Percentiles rank a stretch among this genome's conserved stretches.
Conservation (phyloP, 805 yeast species). For the Wickerhamomyces xylosicus region DNA sequence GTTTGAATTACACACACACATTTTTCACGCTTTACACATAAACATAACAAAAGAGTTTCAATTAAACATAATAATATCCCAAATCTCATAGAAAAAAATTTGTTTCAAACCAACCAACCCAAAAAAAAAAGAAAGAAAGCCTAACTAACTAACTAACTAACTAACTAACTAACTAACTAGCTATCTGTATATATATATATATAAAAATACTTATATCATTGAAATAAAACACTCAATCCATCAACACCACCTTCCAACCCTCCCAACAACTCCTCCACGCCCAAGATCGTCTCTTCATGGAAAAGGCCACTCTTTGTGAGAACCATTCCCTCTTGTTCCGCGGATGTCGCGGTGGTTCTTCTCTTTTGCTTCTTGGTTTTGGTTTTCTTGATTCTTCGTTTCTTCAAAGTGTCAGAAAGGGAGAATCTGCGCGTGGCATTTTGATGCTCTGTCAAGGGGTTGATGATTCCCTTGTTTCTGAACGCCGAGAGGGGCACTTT, state of each 20-base stretch:
- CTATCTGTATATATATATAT: too few relatives aligned
- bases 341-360: constrained; percentile 68
- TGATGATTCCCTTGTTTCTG: constrained; percentile 58
- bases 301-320: constrained; percentile 70
- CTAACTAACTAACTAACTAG: too few relatives aligned
- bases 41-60: too few relatives aligned
- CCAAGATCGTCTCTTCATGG: constrained; percentile 63
- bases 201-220: constrained; percentile 13
- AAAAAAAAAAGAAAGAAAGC: too few relatives aligned
- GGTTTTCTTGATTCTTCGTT: constrained; percentile 11
- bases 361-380: constrained; percentile 38
- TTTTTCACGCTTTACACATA: too few relatives aligned
- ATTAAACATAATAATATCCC: too few relatives aligned
- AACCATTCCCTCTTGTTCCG: constrained; percentile 65
- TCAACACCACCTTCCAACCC: constrained; percentile 37
- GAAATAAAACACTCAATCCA: constrained; percentile 25
- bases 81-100: too few relatives aligned
- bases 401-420: constrained; percentile 5
- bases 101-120: too few relatives aligned
- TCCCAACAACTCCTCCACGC: constrained; percentile 59
- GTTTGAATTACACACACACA: too few relatives aligned
- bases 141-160: too few relatives aligned
- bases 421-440: constrained; percentile 15
- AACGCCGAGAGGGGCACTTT: constrained; percentile 83
- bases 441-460: constrained; percentile 19